Base-by-base conservation (phyloP, 495 filamentous ascomycete species). In the Hypoxylon crocopeplum region DNA sequence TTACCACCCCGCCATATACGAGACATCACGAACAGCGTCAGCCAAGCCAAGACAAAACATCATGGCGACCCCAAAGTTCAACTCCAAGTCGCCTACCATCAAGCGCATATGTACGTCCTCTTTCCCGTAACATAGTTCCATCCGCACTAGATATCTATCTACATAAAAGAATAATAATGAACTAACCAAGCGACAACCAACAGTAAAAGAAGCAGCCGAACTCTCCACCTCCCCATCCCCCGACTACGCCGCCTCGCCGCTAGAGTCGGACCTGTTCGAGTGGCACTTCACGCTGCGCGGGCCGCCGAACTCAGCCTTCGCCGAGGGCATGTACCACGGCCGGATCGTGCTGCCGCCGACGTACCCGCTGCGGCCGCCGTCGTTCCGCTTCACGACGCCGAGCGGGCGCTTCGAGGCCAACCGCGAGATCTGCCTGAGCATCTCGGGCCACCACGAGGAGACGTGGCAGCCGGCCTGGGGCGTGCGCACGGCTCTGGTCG, bases 251-350 rank as follows among this genome's bases (percentile, higher is more conserved):
- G 94, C 94, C 37, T 69, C 81, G 2, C 94, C 94, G 1, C 82
- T 92, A 61, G 91, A 96, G 66, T 75, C 83, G 39, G 91, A 97
- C 77, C 88, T 98, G 56, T 96, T 96, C 79, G 93, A 97, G 78
- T 98, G 94, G 94, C 94, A 98, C 82, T 98, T 98, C 82, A 98
- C 94, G 0, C 77, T 98, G n/a, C 84, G 86, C 41, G 94, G 94
- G 1, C 94, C 94, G 0, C 94, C 94, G 0, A 77, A 81, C 7
- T 88, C 90, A 16, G 81, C 88, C 24, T 98, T 93, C 79, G 80
- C 84, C 15, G 62, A 69, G 7, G 94, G 94, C 17, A 81, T 96
- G 65, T 98, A 98, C 80, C 94, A 98, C 76, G 94, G 94, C 37
- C 91, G 93, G 66, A 98, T 98, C 71, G 81, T 91, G 30, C 86